Evolutionary conservation across 441 rosid species (phyloP).

Genomic region (Erodium chrysanthum): DNA sequence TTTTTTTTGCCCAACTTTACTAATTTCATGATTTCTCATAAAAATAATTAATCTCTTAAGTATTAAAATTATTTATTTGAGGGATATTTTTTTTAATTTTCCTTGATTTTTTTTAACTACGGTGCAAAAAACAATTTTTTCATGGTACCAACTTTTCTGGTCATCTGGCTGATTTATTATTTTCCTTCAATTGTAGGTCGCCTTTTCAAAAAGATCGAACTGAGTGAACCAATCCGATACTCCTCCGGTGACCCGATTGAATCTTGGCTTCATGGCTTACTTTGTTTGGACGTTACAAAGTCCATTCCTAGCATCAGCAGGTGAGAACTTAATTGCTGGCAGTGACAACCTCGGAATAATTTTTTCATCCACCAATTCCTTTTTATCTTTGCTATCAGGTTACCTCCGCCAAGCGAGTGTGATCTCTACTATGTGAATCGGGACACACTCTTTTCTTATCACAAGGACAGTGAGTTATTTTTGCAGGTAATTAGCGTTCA

Average conservation of each 20-base stretch:
- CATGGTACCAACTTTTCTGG: background rate
- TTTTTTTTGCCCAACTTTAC: too few relatives aligned
- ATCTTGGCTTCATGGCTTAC: slow-evolving; percentile 85
- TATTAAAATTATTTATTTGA: too few relatives aligned
- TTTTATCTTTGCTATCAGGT: slow-evolving; percentile 32
- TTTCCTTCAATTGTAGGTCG: slow-evolving; percentile 43
- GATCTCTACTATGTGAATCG: slow-evolving; percentile 90
- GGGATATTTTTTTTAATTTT: too few relatives aligned
- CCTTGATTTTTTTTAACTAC: too few relatives aligned
- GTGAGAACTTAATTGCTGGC: slow-evolving; percentile 26
- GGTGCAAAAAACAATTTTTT: too few relatives aligned
- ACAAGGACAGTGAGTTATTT: slow-evolving; percentile 90
- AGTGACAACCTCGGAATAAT: background rate
- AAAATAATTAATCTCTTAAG: too few relatives aligned
- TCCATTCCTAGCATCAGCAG: slow-evolving; percentile 60
- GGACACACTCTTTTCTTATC: slow-evolving; percentile 87
- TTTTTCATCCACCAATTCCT: slow-evolving; percentile 7
- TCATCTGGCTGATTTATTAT: slow-evolving; percentile 14
- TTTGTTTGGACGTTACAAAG: slow-evolving; percentile 79
- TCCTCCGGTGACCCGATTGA: slow-evolving; percentile 87
- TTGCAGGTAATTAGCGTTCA: slow-evolving; percentile 50
- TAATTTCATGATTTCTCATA: too few relatives aligned
- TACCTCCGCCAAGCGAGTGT: slow-evolving; percentile 79
- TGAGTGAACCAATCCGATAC: slow-evolving; percentile 86
- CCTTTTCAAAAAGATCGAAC: slow-evolving; percentile 82